Base-by-base conservation (phyloP, 768 basidiomycete genomes). In the Chalciporus pseudorubinellus region DNA sequence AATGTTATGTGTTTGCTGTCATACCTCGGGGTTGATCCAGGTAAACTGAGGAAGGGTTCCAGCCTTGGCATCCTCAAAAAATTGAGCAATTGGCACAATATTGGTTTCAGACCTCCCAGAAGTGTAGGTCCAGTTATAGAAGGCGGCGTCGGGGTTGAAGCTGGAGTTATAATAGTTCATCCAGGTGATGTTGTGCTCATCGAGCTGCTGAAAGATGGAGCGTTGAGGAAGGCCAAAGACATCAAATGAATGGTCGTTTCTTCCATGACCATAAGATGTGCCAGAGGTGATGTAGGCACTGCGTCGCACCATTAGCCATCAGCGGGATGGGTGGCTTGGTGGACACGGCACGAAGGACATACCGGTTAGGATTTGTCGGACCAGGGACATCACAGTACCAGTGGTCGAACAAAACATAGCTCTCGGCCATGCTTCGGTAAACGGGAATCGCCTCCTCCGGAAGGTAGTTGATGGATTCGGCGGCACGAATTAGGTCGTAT, bases 301-400 rank as follows among this genome's bases (percentile, higher is more conserved):
- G 18, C 19, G 14, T 34, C 21, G 12, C 6, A 14, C 21, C 34
- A 10, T 29, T 6, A 6, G 8, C n/a, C 6, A 20, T 14, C 16
- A 29, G 7, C 39, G 2, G 11, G 9, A 28, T 11, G 6, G 10
- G 12, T 4, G 9, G 22, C 1, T 3, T 4, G 45, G 10, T 28
- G 51, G 31, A 0, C n/a, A n/a, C n/a, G n/a, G n/a, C n/a, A n/a
- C n/a, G n/a, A n/a, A n/a, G 19, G 19, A 10, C 39, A 16, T 56
- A 63, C 62, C 62, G 62, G 49, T 63, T 63, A 6, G 62, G 62
- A 26, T 63, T 65, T 0, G 63, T 65, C 4, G 63, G 63, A 5
- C 62, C 63, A 1, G 62, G 63, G 3, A 64, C 62, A 21, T 63
- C 63, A 16, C 58, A 62, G 33, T 60, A 60, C 62, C 63, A 64